These are phyloP conservation scores for Tolypocladium sp. DNA, from an alignment of 2,329 filamentous ascomycete genomes.

Conservation along the genomic window DNA sequence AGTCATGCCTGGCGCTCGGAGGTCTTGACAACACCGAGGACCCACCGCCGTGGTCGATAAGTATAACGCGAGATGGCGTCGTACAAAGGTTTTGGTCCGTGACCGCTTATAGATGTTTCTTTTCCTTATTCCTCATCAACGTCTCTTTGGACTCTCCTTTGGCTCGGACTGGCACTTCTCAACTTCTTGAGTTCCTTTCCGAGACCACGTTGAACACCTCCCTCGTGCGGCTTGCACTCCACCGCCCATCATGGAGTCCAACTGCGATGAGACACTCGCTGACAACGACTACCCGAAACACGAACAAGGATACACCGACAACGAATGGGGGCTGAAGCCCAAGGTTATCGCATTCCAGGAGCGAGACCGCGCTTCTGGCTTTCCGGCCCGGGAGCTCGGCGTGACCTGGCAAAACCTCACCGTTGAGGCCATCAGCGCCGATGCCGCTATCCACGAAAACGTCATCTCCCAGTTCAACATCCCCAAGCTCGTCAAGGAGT, in stretches of 20 bases:
- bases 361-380: conserved; percentile 33
- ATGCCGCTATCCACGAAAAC: conserved; percentile 57
- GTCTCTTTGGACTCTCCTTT: not conserved
- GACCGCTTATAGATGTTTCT: no score
- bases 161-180: no score
- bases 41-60: not conserved
- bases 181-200: not conserved
- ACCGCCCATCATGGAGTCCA: conserved; percentile 16
- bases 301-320: conserved; percentile 5
- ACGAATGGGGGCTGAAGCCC: conserved; percentile 38
- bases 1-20: not conserved
- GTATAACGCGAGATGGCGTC: not conserved
- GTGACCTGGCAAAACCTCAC: conserved; percentile 57
- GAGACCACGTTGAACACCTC: not conserved
- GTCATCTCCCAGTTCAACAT: conserved; percentile 51
- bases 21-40: not conserved
- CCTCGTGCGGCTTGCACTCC: not conserved
- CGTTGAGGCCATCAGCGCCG: conserved; percentile 51
- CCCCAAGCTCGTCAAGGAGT: conserved; percentile 41
- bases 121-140: not conserved
- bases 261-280: conserved; percentile 13
- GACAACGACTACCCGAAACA: conserved; percentile 9
- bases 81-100: not conserved
- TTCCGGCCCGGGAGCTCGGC: conserved; percentile 44
- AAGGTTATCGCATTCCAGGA: conserved; percentile 34